Evolutionary conservation across 2,329 filamentous ascomycete species (phyloP), one percentile per base, ranked within the genome.

Genomic region (Hypoxylon sp.): DNA sequence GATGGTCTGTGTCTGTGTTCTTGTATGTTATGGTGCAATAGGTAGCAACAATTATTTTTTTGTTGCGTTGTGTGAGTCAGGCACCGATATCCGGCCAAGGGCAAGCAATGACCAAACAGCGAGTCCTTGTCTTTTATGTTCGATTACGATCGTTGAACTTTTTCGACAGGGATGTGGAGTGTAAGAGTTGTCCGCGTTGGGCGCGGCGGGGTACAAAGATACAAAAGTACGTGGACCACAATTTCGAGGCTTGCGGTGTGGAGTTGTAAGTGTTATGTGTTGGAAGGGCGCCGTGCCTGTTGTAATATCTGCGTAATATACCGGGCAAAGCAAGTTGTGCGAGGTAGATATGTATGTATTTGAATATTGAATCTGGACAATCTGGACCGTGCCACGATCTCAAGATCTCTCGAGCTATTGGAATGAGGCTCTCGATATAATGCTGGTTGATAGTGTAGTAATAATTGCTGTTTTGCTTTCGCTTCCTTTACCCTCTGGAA

Each of bases 51-150:
- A 65, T 69, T 69, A 54, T 56, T 76, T 60, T 75, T 68, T 56
- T 58, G 51, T 72, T 67, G 68, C 61, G 61, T 75, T 75, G 74
- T 75, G 76, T 79, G 77, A 79, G 76, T 79, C 78, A 79, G 77
- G 78, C 77, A 77, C 77, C 77, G 73, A 78, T 72, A 50, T 77
- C 72, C 76, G 77, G 74, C 66, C 73, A 74, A 76, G 76, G 53
- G 65, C 44, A 64, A 56, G 74, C 74, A 74, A 68, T 70, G 67
- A 72, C 69, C 55, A 60, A 71, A 71, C 71, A 75, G 73, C 72
- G 66, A 72, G 71, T 65, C 67, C 68, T 68, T 68, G 55, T 73
- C 75, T 76, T 76, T 74, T 78, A 76, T 78, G 77, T 75, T 70
- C 71, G 73, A 74, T 69, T 72, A 68, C 63, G 74, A 75, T 74